Percentiles rank a stretch among this genome's conserved stretches.
These are phyloP conservation scores for Austropuccinia psidii DNA, from an alignment of 1,284 basidiomycete species.

Conservation along the genomic window DNA sequence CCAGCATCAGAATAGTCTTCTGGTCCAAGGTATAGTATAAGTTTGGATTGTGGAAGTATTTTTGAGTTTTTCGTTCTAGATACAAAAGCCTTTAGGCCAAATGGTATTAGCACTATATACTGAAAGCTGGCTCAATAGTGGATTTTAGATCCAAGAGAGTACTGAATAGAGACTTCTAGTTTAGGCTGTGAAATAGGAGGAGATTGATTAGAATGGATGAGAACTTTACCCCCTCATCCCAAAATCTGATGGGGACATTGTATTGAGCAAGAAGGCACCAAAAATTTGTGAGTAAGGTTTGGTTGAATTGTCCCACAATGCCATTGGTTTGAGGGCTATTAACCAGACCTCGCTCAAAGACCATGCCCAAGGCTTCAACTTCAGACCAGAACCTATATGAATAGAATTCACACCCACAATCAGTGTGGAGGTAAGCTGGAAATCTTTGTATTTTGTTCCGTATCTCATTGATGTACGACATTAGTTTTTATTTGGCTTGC, in stretches of 20 bases:
- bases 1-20: too few species aligned
- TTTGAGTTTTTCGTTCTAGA: too few species aligned
- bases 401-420: slow-evolving; percentile 1
- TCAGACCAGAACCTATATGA: not conserved
- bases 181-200: not conserved
- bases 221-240: not conserved
- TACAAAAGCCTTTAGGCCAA: too few species aligned
- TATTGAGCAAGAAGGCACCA: not conserved
- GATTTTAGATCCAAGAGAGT: too few species aligned
- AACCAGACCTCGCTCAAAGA: slow-evolving; percentile 1
- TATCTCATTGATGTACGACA: not conserved
- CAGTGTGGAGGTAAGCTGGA: not conserved
- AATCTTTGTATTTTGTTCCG: not conserved
- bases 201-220: not conserved
- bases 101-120: too few species aligned
- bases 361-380: not conserved
- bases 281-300: not conserved
- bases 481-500: not conserved
- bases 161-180: not conserved
- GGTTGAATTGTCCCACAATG: not conserved
- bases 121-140: too few species aligned
- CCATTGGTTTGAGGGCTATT: not conserved
- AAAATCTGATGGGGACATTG: not conserved
- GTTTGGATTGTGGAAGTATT: too few species aligned
- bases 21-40: too few species aligned